Evolutionary conservation across 257 asterid species (phyloP), one percentile per base, ranked within the genome.

Genomic region (Solanum etuberosum): DNA sequence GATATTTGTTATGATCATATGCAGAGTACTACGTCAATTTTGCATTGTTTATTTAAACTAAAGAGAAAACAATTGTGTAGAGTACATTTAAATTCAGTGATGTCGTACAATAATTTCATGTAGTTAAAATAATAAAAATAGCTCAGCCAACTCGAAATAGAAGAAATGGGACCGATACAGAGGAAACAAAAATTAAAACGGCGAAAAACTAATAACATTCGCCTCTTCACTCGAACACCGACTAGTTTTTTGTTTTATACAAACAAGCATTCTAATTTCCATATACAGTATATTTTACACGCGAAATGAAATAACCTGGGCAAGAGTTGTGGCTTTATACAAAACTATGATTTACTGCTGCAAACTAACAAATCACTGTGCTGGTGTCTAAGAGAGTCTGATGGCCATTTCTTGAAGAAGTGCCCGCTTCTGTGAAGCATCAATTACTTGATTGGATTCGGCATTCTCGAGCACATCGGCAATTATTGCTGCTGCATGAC

Each of bases 371-470:
- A 71, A 70, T 46, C 42, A 38, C 16, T 35, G 29, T 15, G 34
- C 31, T 6, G 63, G n/a, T 23, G 72, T 87, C 92, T 92, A 97
- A 38, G 98, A 92, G 29, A 95, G 95, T 90, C 96, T 91, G 78
- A 97, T 77, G 34, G 99, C 99, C 99, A 97, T 94, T 93, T 97
- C 99, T 89, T 95, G 99, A 86, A 97, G 98, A 89, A 97, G 94
- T 74, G 95, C 95, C 86, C 99, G 92, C 89, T 95, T 97, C 85
- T 97, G 99, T 73, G 97, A 90, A 27, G 99, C 93, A 54, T 92
- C 95, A 15, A 97, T 97, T 83, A 97, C 96, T 68, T 91, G 93
- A 74, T 78, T 93, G 13, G 99, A 88, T 89, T 97, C 99, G 1
- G 99, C 99, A 86, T 92, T 97, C 91, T 97, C 99, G n/a, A 97